Evolutionary conservation across 768 basidiomycete genomes (phyloP).

Genomic region (Gymnopilus dilepis): DNA sequence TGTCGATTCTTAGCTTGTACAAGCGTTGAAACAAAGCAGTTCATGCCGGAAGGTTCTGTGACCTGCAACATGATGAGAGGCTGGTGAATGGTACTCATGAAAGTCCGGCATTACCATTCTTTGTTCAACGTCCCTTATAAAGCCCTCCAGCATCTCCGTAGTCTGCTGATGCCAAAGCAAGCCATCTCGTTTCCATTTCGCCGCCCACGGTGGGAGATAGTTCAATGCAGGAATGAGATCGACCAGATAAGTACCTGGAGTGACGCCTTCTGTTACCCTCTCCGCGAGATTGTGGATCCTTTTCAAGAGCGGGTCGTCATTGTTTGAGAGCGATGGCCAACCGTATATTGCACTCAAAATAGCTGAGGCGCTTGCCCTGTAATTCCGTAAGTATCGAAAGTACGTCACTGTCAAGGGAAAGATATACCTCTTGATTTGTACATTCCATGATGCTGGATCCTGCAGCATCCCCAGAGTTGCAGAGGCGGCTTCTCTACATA

Average conservation of each 20-base stretch:
- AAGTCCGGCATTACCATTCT: too few species aligned
- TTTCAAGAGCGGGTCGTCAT: neutral
- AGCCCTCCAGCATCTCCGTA: too few species aligned
- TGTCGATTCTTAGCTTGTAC: too few species aligned
- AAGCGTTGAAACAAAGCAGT: too few species aligned
- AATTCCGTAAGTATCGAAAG: neutral
- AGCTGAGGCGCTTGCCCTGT: neutral
- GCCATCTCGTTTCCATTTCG: too few species aligned
- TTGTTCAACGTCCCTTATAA: too few species aligned
- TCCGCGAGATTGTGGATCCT: neutral
- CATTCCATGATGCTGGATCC: neutral
- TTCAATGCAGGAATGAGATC: neutral
- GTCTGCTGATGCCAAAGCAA: too few species aligned
- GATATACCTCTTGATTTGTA: neutral
- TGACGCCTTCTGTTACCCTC: neutral
- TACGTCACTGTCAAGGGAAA: too few species aligned
- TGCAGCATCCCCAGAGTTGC: neutral
- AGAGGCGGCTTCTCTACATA: neutral
- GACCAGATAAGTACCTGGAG: neutral
- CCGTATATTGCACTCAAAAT: slow-evolving; percentile 2
- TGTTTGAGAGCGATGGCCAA: slow-evolving; percentile 1
- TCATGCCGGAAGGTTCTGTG: too few species aligned
- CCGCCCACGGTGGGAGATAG: too few species aligned
- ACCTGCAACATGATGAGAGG: too few species aligned
- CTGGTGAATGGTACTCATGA: too few species aligned